Percentiles rank a stretch among this genome's conserved stretches.
Conservation (phyloP, 352 stramenopile species). For the Peronospora tabacina region DNA sequence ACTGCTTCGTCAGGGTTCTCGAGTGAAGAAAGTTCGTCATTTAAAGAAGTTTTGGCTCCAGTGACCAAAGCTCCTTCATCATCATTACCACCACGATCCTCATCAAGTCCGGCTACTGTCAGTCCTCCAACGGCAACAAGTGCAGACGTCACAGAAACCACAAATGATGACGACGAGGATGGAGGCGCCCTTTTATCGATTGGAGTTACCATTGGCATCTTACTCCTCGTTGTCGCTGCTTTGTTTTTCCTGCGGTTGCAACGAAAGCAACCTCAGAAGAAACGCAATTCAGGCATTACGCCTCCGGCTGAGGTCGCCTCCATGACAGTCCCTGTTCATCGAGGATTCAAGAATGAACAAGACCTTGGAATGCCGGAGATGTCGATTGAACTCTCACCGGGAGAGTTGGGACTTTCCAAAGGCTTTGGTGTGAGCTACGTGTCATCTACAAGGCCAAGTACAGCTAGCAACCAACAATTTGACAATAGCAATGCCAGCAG, state of each 20-base stretch:
- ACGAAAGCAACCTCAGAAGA: constrained; percentile 14
- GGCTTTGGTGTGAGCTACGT: constrained; percentile 25
- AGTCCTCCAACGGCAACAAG: neutral
- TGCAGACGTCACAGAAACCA: constrained; percentile 1
- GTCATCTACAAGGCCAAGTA: constrained; percentile 26
- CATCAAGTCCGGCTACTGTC: neutral
- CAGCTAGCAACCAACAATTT: constrained; percentile 17
- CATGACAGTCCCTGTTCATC: constrained; percentile 17
- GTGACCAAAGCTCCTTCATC: neutral
- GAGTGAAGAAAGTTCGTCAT: neutral
- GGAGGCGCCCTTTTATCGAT: constrained; percentile 16
- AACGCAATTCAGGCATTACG: constrained; percentile 1
- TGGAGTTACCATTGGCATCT: constrained; percentile 24
- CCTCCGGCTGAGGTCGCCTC: constrained; percentile 8
- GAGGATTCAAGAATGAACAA: constrained; percentile 27
- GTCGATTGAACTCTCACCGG: constrained; percentile 34
- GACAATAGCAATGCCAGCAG: constrained; percentile 20
- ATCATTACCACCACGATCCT: no score
- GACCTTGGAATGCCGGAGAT: constrained; percentile 34
- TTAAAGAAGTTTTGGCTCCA: constrained; percentile 2
- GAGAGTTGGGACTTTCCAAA: constrained; percentile 27
- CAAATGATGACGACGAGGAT: neutral
- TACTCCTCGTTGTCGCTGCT: constrained; percentile 22
- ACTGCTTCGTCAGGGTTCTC: neutral
- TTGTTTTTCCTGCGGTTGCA: constrained; percentile 21